These are phyloP conservation scores for Beauveria medogensis DNA, from an alignment of 2,329 filamentous ascomycete genomes.

Conservation along the genomic window DNA sequence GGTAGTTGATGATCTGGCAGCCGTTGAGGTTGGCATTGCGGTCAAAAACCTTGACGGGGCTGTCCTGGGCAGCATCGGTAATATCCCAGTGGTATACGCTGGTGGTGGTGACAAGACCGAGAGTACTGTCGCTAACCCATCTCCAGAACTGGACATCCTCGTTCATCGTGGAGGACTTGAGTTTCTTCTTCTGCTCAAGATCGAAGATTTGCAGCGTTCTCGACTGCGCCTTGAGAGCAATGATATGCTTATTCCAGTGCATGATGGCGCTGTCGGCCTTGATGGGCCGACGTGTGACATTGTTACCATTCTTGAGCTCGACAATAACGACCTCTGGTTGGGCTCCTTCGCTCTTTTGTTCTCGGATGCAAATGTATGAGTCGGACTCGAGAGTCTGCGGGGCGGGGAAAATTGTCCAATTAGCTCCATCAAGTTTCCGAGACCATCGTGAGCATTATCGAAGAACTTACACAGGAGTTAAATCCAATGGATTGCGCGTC, in stretches of 20 bases:
- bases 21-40: conserved; percentile 81
- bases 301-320: conserved; percentile 96
- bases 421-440: conserved; percentile 13
- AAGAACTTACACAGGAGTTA: conserved; percentile 63
- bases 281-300: conserved; percentile 88
- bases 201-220: conserved; percentile 98
- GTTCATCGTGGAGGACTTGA: conserved; percentile 93
- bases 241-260: conserved; percentile 95
- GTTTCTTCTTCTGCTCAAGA: conserved; percentile 82
- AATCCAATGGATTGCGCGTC: conserved; percentile 57
- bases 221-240: conserved; percentile 89
- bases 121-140: conserved; percentile 84
- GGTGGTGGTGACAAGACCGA: conserved; percentile 85
- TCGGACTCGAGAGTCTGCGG: conserved; percentile 93
- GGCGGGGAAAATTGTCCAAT: conserved; percentile 12
- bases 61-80: conserved; percentile 70
- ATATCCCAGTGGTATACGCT: conserved; percentile 98
- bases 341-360: conserved; percentile 78
- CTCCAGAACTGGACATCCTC: conserved; percentile 99
- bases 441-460: conserved; percentile 6
- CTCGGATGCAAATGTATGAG: conserved; percentile 89
- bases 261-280: conserved; percentile 99
- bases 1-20: conserved; percentile 99
- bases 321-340: conserved; percentile 94
- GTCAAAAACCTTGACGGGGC: conserved; percentile 87